Percentiles rank a stretch among this genome's conserved stretches.
Conservation (phyloP, 441 rosid species). For the Brassica balearica region DNA sequence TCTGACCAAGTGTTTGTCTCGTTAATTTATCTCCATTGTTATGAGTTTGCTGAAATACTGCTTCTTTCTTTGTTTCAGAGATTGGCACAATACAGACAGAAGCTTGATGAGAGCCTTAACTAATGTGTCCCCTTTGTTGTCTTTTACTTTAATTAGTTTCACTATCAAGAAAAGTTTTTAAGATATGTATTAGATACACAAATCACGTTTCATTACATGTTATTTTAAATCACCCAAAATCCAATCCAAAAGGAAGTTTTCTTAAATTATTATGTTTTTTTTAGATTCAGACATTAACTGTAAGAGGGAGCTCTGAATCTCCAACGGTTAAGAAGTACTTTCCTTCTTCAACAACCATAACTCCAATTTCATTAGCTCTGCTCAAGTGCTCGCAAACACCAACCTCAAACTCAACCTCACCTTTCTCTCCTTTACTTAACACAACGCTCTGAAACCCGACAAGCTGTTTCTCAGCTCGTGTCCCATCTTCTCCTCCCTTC, state of each 20-base stretch:
- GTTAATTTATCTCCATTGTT: constrained; percentile 6
- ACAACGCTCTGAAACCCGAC: constrained; percentile 71
- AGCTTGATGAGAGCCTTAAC: constrained; percentile 66
- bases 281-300: constrained; percentile 45
- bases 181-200: constrained; percentile 26
- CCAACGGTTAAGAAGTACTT: constrained; percentile 69
- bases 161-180: too few relatives aligned
- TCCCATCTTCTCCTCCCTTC: constrained; percentile 49
- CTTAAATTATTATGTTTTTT: not conserved
- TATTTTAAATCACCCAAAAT: constrained; percentile 20
- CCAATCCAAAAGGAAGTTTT: constrained; percentile 12
- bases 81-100: constrained; percentile 91
- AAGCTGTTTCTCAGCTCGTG: constrained; percentile 64
- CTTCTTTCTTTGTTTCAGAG: constrained; percentile 50
- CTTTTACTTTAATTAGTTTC: too few relatives aligned
- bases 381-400: constrained; percentile 72
- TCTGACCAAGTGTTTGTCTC: not conserved
- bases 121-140: too few relatives aligned
- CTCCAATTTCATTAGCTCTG: constrained; percentile 68
- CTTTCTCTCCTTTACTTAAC: constrained; percentile 56
- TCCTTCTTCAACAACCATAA: constrained; percentile 75
- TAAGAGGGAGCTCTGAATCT: constrained; percentile 61
- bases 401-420: constrained; percentile 60
- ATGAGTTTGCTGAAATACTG: constrained; percentile 18
- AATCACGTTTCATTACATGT: constrained; percentile 17